Percentiles rank a stretch among this genome's conserved stretches.
Conservation (phyloP, 192 early-diverging fungal genomes). For the Backusella parvicylindrica region DNA sequence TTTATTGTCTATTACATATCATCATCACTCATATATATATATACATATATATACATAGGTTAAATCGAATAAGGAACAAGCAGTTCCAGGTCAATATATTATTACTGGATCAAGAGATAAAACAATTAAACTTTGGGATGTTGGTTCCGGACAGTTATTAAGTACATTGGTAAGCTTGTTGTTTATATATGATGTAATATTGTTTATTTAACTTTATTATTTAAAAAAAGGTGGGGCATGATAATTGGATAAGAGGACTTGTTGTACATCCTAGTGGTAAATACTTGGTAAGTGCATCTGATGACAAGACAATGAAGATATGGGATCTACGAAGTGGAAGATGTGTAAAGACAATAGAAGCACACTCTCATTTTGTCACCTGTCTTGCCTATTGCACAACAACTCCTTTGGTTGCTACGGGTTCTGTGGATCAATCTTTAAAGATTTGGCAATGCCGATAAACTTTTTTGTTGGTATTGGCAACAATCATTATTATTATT, state of each 20-base stretch:
- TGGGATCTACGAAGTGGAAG: conserved; percentile 90
- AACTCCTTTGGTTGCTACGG: conserved; percentile 78
- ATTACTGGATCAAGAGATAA: conserved; percentile 91
- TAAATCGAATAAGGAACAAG: conserved; percentile 43
- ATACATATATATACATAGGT: conserved; percentile 14
- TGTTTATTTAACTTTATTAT: background rate
- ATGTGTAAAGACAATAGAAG: conserved; percentile 80
- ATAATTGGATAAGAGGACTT: conserved; percentile 90
- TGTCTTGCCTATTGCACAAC: conserved; percentile 67
- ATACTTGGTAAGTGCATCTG: conserved; percentile 76
- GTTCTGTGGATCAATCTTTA: conserved; percentile 74
- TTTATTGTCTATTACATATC: background rate
- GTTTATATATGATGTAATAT: background rate
- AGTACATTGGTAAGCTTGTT: conserved; percentile 63
- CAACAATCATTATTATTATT: background rate
- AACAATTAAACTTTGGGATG: conserved; percentile 86
- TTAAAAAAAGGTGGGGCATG: conserved; percentile 67
- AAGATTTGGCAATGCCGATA: conserved; percentile 74
- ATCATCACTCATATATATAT: background rate
- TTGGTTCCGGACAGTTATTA: conserved; percentile 58
- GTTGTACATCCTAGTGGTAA: conserved; percentile 83
- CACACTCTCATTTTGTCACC: conserved; percentile 87
- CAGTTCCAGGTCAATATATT: conserved; percentile 62
- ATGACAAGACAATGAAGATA: conserved; percentile 87
- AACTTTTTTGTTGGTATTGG: background rate